A percentile compares a stretch with the other conserved stretches of the same genome.
These are phyloP conservation scores for Xerocomus spinulosus DNA, from an alignment of 768 basidiomycete species.

Conservation along the genomic window DNA sequence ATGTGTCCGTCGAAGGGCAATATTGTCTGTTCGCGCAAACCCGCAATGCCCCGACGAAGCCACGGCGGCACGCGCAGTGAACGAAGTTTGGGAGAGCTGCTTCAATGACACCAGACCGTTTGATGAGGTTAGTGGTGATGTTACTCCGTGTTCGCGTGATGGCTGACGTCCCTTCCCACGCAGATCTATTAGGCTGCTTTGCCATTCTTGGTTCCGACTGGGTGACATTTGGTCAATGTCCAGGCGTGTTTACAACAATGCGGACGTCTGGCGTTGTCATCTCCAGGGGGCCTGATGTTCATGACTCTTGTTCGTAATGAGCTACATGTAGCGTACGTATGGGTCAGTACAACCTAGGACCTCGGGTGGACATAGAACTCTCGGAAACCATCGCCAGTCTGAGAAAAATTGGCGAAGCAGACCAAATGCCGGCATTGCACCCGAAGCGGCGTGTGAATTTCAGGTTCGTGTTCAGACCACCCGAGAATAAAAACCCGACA, in stretches of 20 bases:
- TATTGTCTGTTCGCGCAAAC: constrained; percentile 76
- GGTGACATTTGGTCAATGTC: not conserved
- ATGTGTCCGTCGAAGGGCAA: constrained; percentile 85
- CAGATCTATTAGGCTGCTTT: constrained; percentile 30
- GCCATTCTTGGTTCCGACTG: not conserved
- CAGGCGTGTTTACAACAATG: not conserved
- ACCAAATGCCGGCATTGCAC: constrained; percentile 19
- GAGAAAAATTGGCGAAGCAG: constrained; percentile 13
- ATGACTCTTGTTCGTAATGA: not conserved
- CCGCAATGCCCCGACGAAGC: constrained; percentile 71
- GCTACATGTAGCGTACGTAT: not conserved
- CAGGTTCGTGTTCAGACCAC: constrained; percentile 3
- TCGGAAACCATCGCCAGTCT: constrained; percentile 1
- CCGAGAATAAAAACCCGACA: constrained; percentile 21
- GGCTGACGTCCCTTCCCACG: constrained; percentile 16
- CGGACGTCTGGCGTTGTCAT: not conserved
- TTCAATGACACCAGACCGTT: constrained; percentile 94
- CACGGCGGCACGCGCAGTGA: constrained; percentile 84
- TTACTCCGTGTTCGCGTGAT: not conserved
- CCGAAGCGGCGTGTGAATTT: constrained; percentile 25
- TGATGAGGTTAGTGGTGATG: constrained; percentile 66
- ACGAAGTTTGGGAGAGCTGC: constrained; percentile 97
- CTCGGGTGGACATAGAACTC: constrained; percentile 10
- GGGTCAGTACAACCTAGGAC: not conserved
- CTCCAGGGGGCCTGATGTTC: not conserved